These are phyloP conservation scores for Rhodotorula paludigena DNA, from an alignment of 768 basidiomycete species.

Conservation along the genomic window DNA sequence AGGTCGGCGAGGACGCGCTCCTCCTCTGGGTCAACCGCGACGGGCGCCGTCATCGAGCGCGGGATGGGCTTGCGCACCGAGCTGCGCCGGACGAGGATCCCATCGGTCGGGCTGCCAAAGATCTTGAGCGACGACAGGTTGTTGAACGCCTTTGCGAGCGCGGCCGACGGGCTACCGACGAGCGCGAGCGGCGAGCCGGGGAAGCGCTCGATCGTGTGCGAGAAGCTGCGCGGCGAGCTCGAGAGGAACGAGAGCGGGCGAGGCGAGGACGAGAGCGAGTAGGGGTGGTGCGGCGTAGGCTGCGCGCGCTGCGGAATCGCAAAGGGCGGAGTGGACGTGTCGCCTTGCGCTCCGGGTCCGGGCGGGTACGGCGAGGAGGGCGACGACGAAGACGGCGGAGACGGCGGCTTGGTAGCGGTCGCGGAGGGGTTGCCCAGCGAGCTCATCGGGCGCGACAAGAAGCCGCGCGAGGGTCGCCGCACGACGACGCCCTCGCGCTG, in stretches of 20 bases:
- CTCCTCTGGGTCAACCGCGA: conserved; percentile 53
- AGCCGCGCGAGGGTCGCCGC: conserved; percentile 44
- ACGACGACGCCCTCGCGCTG: conserved; percentile 45
- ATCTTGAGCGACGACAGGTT: conserved; percentile 48
- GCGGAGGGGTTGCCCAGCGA: conserved; percentile 44
- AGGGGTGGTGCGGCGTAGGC: conserved; percentile 28
- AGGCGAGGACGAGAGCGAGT: conserved; percentile 37
- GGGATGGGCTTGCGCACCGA: conserved; percentile 39
- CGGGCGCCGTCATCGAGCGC: conserved; percentile 19
- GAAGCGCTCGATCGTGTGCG: conserved; percentile 29
- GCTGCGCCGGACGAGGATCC: conserved; percentile 41
- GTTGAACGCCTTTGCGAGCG: conserved; percentile 47
- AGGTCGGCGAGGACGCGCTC: conserved; percentile 72
- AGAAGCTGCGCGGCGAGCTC: conserved; percentile 37
- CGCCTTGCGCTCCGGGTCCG: conserved; percentile 40
- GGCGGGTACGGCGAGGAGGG: conserved; percentile 46
- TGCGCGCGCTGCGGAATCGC: conserved; percentile 38
- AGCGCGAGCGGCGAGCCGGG: conserved; percentile 44
- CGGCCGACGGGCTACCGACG: conserved; percentile 42
- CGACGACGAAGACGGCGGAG: conserved; percentile 42
- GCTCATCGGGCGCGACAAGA: conserved; percentile 40
- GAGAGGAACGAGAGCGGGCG: conserved; percentile 41
- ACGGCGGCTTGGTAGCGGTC: conserved; percentile 45
- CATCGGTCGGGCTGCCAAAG: conserved; percentile 45
- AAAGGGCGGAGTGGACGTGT: conserved; percentile 49